phyloP scores from a whole-genome alignment of 73 alveolate genomes.

The Paramecium biaurelia region DNA sequence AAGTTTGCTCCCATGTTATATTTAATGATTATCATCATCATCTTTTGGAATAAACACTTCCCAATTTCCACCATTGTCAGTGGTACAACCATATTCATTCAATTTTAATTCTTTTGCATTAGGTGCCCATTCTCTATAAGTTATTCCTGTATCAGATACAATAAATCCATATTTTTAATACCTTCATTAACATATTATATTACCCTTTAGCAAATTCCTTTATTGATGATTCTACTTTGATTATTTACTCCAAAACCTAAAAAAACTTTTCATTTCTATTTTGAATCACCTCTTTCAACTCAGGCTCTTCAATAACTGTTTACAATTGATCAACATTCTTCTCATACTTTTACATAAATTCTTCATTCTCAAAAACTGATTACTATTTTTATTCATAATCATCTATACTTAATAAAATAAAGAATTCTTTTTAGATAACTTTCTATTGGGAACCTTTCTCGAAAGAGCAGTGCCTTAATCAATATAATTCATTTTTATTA shows the following conservation, averaged over 20 bases:
- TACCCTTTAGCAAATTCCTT: slow-evolving; percentile 5
- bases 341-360: neutral
- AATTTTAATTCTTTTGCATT: slow-evolving; percentile 82
- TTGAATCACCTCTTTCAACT: neutral
- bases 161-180: neutral
- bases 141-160: neutral
- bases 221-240: neutral
- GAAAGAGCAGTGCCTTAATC: slow-evolving; percentile 22
- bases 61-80: slow-evolving; percentile 72
- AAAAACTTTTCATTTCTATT: slow-evolving; percentile 20
- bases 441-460: neutral
- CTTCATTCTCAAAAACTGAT: slow-evolving; percentile 12
- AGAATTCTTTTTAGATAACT: slow-evolving; percentile 18
- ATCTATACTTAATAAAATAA: neutral
- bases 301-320: slow-evolving; percentile 16
- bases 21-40: slow-evolving; percentile 55
- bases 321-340: neutral
- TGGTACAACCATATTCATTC: slow-evolving; percentile 65
- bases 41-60: slow-evolving; percentile 64
- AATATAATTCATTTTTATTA: slow-evolving; percentile 13
- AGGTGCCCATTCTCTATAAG: slow-evolving; percentile 91
- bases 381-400: neutral
- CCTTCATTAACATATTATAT: neutral
- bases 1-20: slow-evolving; percentile 67
- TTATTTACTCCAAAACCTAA: neutral